A percentile compares a stretch with the other conserved stretches of the same genome.
These are phyloP conservation scores for Didymella sp. DNA, from an alignment of 2,329 filamentous ascomycete genomes.

Conservation along the genomic window DNA sequence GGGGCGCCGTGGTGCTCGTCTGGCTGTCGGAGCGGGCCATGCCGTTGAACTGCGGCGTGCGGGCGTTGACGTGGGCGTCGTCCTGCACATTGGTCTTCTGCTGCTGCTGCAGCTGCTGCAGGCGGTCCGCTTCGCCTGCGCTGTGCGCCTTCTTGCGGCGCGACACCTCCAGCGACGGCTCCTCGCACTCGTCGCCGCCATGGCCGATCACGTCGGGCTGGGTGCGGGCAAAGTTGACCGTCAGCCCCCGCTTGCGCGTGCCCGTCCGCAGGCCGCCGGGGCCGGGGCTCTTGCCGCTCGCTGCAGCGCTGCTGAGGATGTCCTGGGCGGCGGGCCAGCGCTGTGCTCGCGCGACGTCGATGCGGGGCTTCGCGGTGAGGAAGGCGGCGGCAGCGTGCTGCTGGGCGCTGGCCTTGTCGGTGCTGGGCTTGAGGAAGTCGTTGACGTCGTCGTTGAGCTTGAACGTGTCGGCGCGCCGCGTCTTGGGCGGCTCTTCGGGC, in stretches of 20 bases:
- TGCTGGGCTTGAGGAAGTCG: constrained; percentile 65
- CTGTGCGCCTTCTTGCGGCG: constrained; percentile 56
- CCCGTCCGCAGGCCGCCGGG: constrained; percentile 48
- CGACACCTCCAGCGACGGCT: constrained; percentile 74
- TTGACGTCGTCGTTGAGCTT: constrained; percentile 57
- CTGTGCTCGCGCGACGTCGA: constrained; percentile 59
- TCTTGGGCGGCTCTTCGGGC: constrained; percentile 37
- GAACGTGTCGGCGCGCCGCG: constrained; percentile 35
- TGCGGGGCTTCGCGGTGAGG: constrained; percentile 47
- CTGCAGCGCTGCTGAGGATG: constrained; percentile 47
- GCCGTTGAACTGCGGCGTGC: constrained; percentile 36
- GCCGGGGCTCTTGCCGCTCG: constrained; percentile 40
- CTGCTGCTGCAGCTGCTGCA: constrained; percentile 18
- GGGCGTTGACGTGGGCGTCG: constrained; percentile 38
- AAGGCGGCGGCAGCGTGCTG: constrained; percentile 41
- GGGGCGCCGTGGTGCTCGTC: constrained; percentile 31
- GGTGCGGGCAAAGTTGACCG: constrained; percentile 75
- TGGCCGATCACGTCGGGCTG: constrained; percentile 85
- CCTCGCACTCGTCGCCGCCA: constrained; percentile 84
- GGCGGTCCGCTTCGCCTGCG: constrained; percentile 24
- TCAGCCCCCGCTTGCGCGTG: constrained; percentile 68
- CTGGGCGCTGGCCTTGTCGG: constrained; percentile 50
- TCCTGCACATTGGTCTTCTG: constrained; percentile 31
- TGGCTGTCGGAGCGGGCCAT: constrained; percentile 35
- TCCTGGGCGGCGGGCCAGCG: constrained; percentile 60